These are phyloP conservation scores for Cyberlindnera mississippiensis DNA, from an alignment of 805 yeast genomes.

Conservation along the genomic window DNA sequence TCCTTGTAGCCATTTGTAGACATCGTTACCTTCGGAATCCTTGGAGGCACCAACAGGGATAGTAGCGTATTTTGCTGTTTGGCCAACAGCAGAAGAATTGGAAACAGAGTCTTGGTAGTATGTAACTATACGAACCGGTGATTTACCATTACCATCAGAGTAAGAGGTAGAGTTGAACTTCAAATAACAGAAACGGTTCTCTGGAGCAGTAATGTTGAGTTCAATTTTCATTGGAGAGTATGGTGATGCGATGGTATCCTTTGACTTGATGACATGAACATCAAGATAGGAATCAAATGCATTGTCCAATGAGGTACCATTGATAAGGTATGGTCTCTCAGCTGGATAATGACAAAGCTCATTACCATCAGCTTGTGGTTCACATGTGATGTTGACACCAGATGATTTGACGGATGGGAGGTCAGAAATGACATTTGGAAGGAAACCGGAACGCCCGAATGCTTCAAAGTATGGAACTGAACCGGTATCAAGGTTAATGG, in stretches of 20 bases:
- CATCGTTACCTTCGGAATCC: constrained; percentile 39
- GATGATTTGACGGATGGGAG: constrained; percentile 57
- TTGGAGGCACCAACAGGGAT: constrained; percentile 25
- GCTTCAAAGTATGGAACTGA: constrained; percentile 39
- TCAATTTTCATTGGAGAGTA: constrained; percentile 68
- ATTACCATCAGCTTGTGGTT: constrained; percentile 38
- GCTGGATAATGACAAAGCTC: constrained; percentile 53
- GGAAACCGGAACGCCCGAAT: constrained; percentile 47
- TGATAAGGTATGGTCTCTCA: constrained; percentile 43
- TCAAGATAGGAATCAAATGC: constrained; percentile 41
- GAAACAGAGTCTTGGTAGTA: constrained; percentile 37
- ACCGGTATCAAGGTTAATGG: constrained; percentile 41
- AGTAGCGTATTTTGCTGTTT: background rate
- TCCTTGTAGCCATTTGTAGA: constrained; percentile 55
- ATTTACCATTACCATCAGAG: constrained; percentile 30
- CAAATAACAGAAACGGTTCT: constrained; percentile 62
- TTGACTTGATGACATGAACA: constrained; percentile 44
- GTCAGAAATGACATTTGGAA: constrained; percentile 46
- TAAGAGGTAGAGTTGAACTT: constrained; percentile 50
- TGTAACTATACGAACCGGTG: constrained; percentile 65
- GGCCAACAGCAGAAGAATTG: constrained; percentile 7
- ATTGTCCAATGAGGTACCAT: constrained; percentile 33
- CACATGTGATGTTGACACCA: constrained; percentile 33
- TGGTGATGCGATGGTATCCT: constrained; percentile 38
- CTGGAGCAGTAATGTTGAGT: constrained; percentile 50